Base-by-base conservation (phyloP, 2,329 filamentous ascomycete genomes). In the Colletotrichum tamarilloi region DNA sequence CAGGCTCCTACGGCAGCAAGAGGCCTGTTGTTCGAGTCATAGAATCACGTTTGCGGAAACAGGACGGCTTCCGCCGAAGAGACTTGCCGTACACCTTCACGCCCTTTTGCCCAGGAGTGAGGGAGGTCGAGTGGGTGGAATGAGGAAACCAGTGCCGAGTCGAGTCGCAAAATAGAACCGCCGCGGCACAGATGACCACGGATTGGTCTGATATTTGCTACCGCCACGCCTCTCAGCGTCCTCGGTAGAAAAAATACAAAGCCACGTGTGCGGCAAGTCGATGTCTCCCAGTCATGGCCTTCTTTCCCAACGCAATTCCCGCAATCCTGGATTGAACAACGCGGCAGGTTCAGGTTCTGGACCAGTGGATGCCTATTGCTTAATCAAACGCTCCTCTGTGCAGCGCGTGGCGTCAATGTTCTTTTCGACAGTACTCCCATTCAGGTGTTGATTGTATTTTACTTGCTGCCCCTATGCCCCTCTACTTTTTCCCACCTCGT, bases 251-350 rank as follows among this genome's bases (percentile, higher is more conserved):
- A 35, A 46, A 65, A 24, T 38, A 46, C 62, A 38, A 60, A 62
- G 62, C 56, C 60, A 66, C 35, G 24, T 66, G 32, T 56, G 38
- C 49, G 59, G 60, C 70, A 70, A 70, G 38, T 73, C n/a, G 5
- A 57, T 57, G n/a, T 22, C 9, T 26, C 32, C n/a, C 71, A 58
- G 28, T 16, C 24, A 55, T 49, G 46, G 56, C 49, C 32, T 53
- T 30, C 22, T 30, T 14, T 19, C 8, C 22, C 38, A 30, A n/a
- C 19, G 11, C 22, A 16, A 14, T 35, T 24, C 26, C 16, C 32
- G 16, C 12, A 26, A 38, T n/a, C 28, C 49, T 32, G n/a, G 35
- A 57, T 26, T 16, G 52, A 60, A 30, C 35, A 38, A 30, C 56
- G 42, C 28, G 42, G 28, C 35, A 19, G 42, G 53, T 19, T 30